Evolutionary conservation across 164 flowering plant species (phyloP).

Genomic region (Kalanchoe fedtschenkoi): DNA sequence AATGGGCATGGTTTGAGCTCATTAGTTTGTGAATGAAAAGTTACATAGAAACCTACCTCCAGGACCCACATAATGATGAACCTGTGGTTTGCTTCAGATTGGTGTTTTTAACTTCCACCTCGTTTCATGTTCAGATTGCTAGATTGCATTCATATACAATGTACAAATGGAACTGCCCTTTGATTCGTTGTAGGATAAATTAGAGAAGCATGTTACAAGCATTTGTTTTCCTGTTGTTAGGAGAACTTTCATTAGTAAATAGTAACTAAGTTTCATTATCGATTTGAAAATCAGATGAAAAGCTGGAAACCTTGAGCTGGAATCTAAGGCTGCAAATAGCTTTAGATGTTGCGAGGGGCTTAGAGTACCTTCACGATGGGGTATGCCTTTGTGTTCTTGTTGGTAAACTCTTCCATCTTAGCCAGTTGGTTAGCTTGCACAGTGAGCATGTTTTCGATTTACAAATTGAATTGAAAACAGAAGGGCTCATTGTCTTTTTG

Average conservation of each 20-base stretch:
- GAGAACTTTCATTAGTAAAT: not conserved
- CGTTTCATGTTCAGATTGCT: not conserved
- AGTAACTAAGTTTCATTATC: not conserved
- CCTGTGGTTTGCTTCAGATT: no score
- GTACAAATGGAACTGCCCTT: no score
- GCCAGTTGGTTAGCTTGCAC: not conserved
- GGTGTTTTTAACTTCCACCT: not conserved
- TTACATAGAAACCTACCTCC: no score
- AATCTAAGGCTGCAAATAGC: constrained; percentile 73
- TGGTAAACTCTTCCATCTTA: not conserved
- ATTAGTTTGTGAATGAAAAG: no score
- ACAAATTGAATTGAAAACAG: not conserved
- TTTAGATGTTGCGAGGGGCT: constrained; percentile 91
- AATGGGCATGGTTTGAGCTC: no score
- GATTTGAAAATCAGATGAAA: constrained; percentile 38
- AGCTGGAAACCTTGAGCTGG: constrained; percentile 63
- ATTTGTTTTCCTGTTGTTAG: not conserved
- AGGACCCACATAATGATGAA: no score
- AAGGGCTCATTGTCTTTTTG: not conserved
- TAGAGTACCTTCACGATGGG: constrained; percentile 99
- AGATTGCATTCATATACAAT: no score
- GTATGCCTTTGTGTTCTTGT: constrained; percentile 24
- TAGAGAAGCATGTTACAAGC: not conserved
- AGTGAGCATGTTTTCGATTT: not conserved
- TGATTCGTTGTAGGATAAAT: no score